A percentile compares a stretch with the other conserved stretches of the same genome.
These are phyloP conservation scores for Fragaria vesca DNA, from an alignment of 306 rosid genomes.

Conservation along the genomic window DNA sequence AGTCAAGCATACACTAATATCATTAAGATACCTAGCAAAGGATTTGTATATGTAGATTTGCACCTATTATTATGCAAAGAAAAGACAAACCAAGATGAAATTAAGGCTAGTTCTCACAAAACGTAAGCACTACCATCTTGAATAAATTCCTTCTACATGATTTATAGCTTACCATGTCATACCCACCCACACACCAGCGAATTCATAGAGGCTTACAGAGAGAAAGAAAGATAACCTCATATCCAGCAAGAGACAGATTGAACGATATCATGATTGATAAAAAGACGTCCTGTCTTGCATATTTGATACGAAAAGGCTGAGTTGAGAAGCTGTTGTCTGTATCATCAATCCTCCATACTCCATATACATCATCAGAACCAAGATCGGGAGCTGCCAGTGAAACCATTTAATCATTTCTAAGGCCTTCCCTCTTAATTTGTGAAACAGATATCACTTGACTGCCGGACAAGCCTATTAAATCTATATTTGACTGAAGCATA, in stretches of 20 bases:
- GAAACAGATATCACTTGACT: conserved; percentile 1
- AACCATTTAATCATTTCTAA: conserved; percentile 12
- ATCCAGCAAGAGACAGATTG: conserved; percentile 49
- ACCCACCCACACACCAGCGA: not conserved
- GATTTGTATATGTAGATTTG: not conserved
- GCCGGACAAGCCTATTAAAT: not conserved
- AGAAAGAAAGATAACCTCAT: conserved; percentile 51
- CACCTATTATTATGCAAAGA: not conserved
- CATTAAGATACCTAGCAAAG: not conserved
- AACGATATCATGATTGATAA: conserved; percentile 81
- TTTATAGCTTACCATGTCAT: not conserved
- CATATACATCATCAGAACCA: conserved; percentile 58
- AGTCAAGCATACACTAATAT: not conserved
- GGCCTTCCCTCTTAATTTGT: conserved; percentile 19
- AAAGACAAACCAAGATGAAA: not conserved
- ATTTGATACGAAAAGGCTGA: conserved; percentile 83
- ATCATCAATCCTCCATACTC: conserved; percentile 88
- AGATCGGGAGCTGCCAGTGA: conserved; percentile 68
- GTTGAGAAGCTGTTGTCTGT: conserved; percentile 89
- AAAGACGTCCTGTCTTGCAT: conserved; percentile 80
- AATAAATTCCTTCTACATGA: not conserved
- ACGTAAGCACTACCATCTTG: not conserved
- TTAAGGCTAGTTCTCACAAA: not conserved
- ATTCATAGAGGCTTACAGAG: not conserved
- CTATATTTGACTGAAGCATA: not conserved